Conservation (phyloP, 805 yeast genomes). For the Babjeviella inositovora region DNA sequence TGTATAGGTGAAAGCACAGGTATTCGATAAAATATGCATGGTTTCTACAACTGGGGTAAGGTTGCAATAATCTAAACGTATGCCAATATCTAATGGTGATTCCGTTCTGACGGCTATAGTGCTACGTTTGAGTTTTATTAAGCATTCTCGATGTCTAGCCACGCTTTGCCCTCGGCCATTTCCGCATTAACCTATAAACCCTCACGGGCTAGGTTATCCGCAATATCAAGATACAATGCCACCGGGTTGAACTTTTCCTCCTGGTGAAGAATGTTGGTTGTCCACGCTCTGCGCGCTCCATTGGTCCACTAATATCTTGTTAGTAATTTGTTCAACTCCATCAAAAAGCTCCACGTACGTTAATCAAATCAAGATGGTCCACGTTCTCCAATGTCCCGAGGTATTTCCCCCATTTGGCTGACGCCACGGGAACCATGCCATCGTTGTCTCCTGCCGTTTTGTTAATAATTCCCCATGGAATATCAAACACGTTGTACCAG, state of each 20-base stretch:
- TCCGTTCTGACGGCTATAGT: too few relatives aligned
- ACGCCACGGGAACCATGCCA: slow-evolving; percentile 69
- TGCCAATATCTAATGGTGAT: too few relatives aligned
- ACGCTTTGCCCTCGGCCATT: too few relatives aligned
- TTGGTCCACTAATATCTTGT: too few relatives aligned
- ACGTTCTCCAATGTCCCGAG: slow-evolving; percentile 63
- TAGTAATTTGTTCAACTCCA: too few relatives aligned
- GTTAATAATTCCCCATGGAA: slow-evolving; percentile 50
- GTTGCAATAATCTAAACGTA: too few relatives aligned
- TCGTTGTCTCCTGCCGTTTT: slow-evolving; percentile 45
- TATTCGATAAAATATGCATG: too few relatives aligned
- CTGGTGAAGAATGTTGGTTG: slow-evolving; percentile 11
- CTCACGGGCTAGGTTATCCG: slow-evolving; percentile 39
- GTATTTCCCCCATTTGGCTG: slow-evolving; percentile 76
- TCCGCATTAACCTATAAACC: slow-evolving; percentile 30
- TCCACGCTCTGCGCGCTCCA: slow-evolving; percentile 20
- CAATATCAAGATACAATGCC: slow-evolving; percentile 53
- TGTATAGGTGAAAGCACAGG: too few relatives aligned
- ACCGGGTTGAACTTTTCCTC: slow-evolving; percentile 40
- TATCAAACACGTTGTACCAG: slow-evolving; percentile 42
- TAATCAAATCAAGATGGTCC: slow-evolving; percentile 78
- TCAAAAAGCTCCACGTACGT: too few relatives aligned
- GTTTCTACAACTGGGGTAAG: too few relatives aligned
- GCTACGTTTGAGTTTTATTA: too few relatives aligned
- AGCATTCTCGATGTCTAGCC: too few relatives aligned